Base-by-base conservation (phyloP, 257 asterid genomes). In the Catharanthus roseus region DNA sequence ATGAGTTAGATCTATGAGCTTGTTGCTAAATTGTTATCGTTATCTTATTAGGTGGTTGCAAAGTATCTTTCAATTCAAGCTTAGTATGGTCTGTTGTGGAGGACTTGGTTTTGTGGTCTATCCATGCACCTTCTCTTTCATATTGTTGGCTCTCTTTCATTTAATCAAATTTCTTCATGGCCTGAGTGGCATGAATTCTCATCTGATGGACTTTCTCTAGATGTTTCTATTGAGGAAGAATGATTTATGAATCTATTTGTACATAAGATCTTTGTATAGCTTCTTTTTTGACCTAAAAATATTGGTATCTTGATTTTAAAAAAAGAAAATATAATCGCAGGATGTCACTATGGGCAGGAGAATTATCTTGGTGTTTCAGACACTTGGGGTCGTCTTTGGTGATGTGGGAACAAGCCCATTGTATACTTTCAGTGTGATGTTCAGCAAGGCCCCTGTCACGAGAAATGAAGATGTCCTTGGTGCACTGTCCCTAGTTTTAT, bases 371-470 rank as follows among this genome's bases (percentile, higher is more conserved):
- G 88, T 80, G 61, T 91, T 86, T 84, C 97, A 93, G 87, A 91
- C 99, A 62, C 90, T 93, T 70, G 97, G 97, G 24, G 88, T 93
- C 56, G 96, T 93, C 42, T 93, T 93, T 80, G 99, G 99, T 60
- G 97, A 89, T 75, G 97, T 91, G 85, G 99, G 99, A 56, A 95
- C 98, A 36, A 95, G 99, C 77, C 99, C 99, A 61, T 79, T 95
- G 70, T 95, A 95, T 78, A 92, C 98, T 72, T 95, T 95, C 76
- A 95, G 98, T 50, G 99, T 95, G 77, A 95, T 92, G 99, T 95
- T 95, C 88, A 95, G 97, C 88, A 95, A 91, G 80, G 99, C 99
- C 62, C 99, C 99, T 42, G 93, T 81, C 50, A 80, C 83, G 1
- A 90, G 92, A 79, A 80, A 86, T 81, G 96, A 89, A 88, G 97